A percentile compares a stretch with the other conserved stretches of the same genome.
phyloP scores from a whole-genome alignment of 2,329 filamentous ascomycete genomes.

The Coniella lustricola region DNA sequence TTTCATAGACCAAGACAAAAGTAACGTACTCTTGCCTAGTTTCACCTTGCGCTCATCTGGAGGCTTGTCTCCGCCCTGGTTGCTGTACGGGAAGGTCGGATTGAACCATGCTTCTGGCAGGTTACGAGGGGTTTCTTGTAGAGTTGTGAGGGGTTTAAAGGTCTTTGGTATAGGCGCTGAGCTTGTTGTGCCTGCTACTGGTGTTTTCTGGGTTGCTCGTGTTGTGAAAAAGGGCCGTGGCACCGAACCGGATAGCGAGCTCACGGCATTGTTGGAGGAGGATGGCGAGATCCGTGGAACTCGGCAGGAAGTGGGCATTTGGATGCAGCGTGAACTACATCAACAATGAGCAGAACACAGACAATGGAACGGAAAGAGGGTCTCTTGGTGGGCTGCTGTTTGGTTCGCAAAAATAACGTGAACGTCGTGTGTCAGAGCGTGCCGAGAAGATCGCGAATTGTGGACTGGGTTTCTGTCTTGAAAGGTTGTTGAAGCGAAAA shows the following conservation, averaged over 20 bases:
- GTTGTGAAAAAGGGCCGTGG: conserved; percentile 17
- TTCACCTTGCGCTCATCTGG: conserved; percentile 54
- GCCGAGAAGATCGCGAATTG: too few relatives aligned
- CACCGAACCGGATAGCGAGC: conserved; percentile 20
- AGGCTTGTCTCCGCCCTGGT: conserved; percentile 26
- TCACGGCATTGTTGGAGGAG: conserved; percentile 20
- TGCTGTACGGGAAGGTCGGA: conserved; percentile 27
- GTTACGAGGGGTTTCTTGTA: conserved; percentile 22
- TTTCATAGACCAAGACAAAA: background rate
- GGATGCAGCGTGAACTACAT: conserved; percentile 20
- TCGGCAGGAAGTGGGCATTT: conserved; percentile 29
- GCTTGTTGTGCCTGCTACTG: conserved; percentile 10
- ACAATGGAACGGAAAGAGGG: background rate
- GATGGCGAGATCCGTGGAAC: conserved; percentile 22
- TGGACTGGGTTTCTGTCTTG: too few relatives aligned
- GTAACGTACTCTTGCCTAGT: conserved; percentile 51
- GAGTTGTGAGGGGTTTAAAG: conserved; percentile 16
- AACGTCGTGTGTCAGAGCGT: too few relatives aligned
- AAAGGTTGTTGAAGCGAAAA: too few relatives aligned
- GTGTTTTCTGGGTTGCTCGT: conserved; percentile 9
- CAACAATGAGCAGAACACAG: conserved; percentile 5
- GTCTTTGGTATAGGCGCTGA: conserved; percentile 6
- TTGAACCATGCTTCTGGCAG: conserved; percentile 38
- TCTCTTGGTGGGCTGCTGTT: too few relatives aligned
- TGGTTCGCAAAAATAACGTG: background rate